Conservation (phyloP, 495 filamentous ascomycete genomes). For the Penicillium mononematosum region DNA sequence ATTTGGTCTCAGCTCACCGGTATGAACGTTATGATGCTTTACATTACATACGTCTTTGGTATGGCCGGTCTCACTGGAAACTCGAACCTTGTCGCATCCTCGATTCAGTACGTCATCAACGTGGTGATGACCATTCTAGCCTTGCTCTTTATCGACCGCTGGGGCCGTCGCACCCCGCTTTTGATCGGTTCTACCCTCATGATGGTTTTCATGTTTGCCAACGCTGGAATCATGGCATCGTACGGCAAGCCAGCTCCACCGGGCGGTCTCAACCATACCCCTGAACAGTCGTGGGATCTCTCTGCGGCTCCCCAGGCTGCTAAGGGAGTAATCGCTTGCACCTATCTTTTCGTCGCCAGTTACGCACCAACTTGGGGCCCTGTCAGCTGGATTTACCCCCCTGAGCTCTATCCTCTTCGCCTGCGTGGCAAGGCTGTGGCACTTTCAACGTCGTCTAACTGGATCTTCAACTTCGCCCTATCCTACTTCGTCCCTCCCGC, state of each 20-base stretch:
- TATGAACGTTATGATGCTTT: constrained; percentile 84
- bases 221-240: constrained; percentile 63
- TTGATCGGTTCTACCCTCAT: constrained; percentile 65
- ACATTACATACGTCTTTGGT: constrained; percentile 65
- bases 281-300: constrained; percentile 42
- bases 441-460: constrained; percentile 69
- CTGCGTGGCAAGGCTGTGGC: constrained; percentile 68
- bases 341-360: constrained; percentile 64
- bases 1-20: constrained; percentile 84
- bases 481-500: constrained; percentile 75
- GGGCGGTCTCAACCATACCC: constrained; percentile 38
- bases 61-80: constrained; percentile 65
- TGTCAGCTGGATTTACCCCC: constrained; percentile 65
- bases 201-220: constrained; percentile 66
- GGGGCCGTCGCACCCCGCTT: constrained; percentile 64
- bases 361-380: constrained; percentile 63
- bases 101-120: constrained; percentile 72
- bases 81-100: constrained; percentile 59
- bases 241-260: constrained; percentile 53
- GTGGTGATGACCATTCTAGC: constrained; percentile 54
- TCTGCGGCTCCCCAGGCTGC: constrained; percentile 35
- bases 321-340: constrained; percentile 60
- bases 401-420: constrained; percentile 65
- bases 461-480: constrained; percentile 79
- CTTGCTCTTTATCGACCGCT: constrained; percentile 59